phyloP scores from a whole-genome alignment of 2,329 filamentous ascomycete genomes.

The Fusarium metavorans region DNA sequence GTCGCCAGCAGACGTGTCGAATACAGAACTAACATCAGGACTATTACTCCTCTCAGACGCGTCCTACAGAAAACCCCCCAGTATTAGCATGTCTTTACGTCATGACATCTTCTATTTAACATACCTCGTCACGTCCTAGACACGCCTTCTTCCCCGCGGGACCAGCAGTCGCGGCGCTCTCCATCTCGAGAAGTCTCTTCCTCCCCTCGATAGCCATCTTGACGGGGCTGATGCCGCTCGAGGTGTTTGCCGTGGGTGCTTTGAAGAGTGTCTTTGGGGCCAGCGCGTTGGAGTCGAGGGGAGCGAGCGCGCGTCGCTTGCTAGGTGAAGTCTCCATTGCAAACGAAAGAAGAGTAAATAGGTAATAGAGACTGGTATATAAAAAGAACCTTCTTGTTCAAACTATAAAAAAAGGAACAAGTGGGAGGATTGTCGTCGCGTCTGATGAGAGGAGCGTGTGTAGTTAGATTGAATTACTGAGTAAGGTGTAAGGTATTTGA shows the following conservation, averaged over 20 bases:
- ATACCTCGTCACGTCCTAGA: constrained; percentile 48
- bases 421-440: constrained; percentile 3
- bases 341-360: neutral
- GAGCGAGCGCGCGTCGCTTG: constrained; percentile 63
- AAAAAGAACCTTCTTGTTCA: neutral
- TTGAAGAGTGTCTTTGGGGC: constrained; percentile 45
- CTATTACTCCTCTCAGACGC: constrained; percentile 49
- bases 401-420: neutral
- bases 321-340: constrained; percentile 51
- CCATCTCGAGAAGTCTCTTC: constrained; percentile 43
- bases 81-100: neutral
- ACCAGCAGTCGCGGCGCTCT: constrained; percentile 27
- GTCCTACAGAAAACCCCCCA: constrained; percentile 23
- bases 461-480: constrained; percentile 11
- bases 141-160: constrained; percentile 50
- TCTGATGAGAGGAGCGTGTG: constrained; percentile 22
- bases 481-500: constrained; percentile 33
- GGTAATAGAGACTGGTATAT: neutral
- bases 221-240: constrained; percentile 38
- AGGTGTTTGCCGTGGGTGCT: constrained; percentile 1
- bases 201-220: constrained; percentile 44
- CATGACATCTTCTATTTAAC: neutral
- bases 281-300: constrained; percentile 60
- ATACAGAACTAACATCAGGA: constrained; percentile 61
- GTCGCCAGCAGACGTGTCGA: constrained; percentile 62